phyloP scores from a whole-genome alignment of 495 filamentous ascomycete genomes.

The Umbilicaria muhlenbergii region DNA sequence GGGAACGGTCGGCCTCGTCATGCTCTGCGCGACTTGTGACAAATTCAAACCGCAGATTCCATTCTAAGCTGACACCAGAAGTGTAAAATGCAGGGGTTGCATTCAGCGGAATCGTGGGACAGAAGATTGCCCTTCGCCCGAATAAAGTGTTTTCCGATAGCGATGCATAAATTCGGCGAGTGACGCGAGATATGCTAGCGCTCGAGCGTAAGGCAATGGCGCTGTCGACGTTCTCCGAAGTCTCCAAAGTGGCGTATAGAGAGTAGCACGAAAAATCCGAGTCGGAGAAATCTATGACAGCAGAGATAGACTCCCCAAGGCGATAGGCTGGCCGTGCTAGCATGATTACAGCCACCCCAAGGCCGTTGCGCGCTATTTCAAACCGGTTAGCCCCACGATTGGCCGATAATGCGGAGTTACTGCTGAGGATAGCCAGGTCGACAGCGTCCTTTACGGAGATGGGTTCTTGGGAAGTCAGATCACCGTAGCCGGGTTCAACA shows the following conservation, averaged over 20 bases:
- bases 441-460: constrained; percentile 68
- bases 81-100: constrained; percentile 85
- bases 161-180: constrained; percentile 60
- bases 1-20: constrained; percentile 21
- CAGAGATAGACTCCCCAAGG: constrained; percentile 71
- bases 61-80: constrained; percentile 67
- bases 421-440: constrained; percentile 72
- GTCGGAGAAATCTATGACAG: constrained; percentile 64
- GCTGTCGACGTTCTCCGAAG: constrained; percentile 60
- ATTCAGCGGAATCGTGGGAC: constrained; percentile 58
- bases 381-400: constrained; percentile 71
- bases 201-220: constrained; percentile 69
- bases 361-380: constrained; percentile 80
- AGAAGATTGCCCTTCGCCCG: constrained; percentile 61
- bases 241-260: constrained; percentile 60
- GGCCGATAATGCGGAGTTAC: constrained; percentile 44
- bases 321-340: constrained; percentile 84
- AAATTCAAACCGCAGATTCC: constrained; percentile 82
- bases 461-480: constrained; percentile 22
- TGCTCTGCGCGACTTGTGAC: constrained; percentile 39
- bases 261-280: constrained; percentile 67
- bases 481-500: constrained; percentile 31
- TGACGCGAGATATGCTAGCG: constrained; percentile 71
- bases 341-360: constrained; percentile 71
- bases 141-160: constrained; percentile 69